Base-by-base conservation (phyloP, 805 yeast genomes). In the Yamadazyma sp. region DNA sequence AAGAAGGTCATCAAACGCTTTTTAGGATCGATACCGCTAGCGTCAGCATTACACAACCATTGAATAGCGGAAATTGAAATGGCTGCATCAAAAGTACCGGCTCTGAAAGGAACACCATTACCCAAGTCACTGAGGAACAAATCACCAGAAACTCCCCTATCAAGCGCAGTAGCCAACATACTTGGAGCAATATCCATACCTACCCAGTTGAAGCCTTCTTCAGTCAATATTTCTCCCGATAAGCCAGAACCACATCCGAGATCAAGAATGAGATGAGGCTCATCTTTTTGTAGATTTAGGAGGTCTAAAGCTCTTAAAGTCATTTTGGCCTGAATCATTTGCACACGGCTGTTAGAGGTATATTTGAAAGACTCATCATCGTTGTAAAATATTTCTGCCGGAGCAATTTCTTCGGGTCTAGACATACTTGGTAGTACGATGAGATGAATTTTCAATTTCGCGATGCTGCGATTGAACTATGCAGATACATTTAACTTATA, bases 241-340 rank as follows among this genome's bases (percentile, higher is more conserved):
- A 93, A 73, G 0, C 99, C 98, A 0, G 97, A 89, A 2, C 99
- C 99, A 70, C 98, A 93, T 11, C 99, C 99, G 23, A 93, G 75
- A 72, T 93, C 99, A 13, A 93, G 74, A 8, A 93, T 58, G 52
- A 81, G 82, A 49, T 86, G 84, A 11, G 79, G 73, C 20, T 64
- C 68, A 1, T 78, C 77, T 17, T 46, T 35, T 20, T 84, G 83
- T 26, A 93, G 63, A 57, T 89, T 86, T 40, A 93, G 66, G 24
- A 93, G 69, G 52, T 93, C 99, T 32, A 93, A 67, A 0, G 98
- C 96, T 51, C 99, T 73, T 29, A 91, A 71, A 0, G 99, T 89
- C 99, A 93, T 93, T 58, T 87, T 85, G 2, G 98, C 98, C 63
- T 93, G 99, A 53, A 93, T 93, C 57, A 90, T 96, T 67, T 93